Evolutionary conservation across 176 grass and related monocot genomes (phyloP), one percentile per base, ranked within the genome.

Genomic region (Dactylis glomerata): DNA sequence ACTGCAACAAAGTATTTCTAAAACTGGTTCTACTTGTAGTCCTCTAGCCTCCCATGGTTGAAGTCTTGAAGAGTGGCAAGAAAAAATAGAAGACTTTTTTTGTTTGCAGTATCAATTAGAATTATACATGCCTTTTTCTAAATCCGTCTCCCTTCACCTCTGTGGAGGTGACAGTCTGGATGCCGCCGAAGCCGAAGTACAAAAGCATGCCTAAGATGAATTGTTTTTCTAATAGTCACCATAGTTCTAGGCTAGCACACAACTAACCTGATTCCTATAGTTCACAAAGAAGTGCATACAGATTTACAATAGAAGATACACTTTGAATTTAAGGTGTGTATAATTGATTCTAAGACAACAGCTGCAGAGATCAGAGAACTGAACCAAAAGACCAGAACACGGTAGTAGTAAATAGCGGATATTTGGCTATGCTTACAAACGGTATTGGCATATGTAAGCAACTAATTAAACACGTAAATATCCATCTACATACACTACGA

Each of bases 341-440:
- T 28, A 77, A 58, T 41, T 77, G 77, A 64, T 79, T 41, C 17
- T 13, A 31, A 31, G 57, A 32, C 24, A 63, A 45, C 58, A 87
- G 2, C 63, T 27, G 45, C 3, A 62, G 55, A 55, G 16, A 14
- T 38, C 13, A 16, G 15, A 73, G 61, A 64, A 36, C 58, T 36
- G 27, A 73, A 34, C 16, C 57, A 45, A 31, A 78, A 61, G 27
- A 3, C 54, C 54, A 20, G 34, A 61, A 42, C 36, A 62, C 16
- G 23, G 40, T 79, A 20, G 10, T 30, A 63, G 38, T 42, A 45
- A 8, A 56, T 26, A 44, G 36, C 20, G 30, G 31, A 32, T n/a
- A 10, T 73, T 37, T 86, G 61, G 68, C 50, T 63, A 32, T 32
- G 46, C 12, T 65, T 78, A 52, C 0, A 77, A 70, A 63, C 41